Evolutionary conservation across 2,329 filamentous ascomycete species (phyloP), one percentile per base, ranked within the genome.

Genomic region (Claviceps citrina): DNA sequence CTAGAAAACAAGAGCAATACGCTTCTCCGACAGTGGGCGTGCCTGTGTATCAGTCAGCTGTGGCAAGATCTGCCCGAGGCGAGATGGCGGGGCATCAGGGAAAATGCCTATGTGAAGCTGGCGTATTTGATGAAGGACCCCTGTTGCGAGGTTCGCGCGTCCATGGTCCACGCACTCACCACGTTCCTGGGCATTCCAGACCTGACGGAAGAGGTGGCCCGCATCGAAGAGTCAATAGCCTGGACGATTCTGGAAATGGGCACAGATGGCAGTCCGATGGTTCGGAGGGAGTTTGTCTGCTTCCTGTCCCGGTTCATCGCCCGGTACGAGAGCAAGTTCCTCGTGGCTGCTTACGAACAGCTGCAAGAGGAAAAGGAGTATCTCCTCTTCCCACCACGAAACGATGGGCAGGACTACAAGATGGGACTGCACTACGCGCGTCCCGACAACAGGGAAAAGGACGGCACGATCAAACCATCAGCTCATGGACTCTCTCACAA

Each of bases 141-240:
- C 4, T 86, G 86, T 35, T 86, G 86, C 25, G 91, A 98, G 62
- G 91, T 98, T 19, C 77, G 91, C 47, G 84, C 89, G 2, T 84
- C 91, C 8, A 93, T 94, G 76, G 68, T 95, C 22, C 84, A 95
- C 57, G 89, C 91, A 24, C 75, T 96, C 64, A 93, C 86, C 0
- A 91, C 83, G 4, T 95, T 98, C 63, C 65, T 98, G 18, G 89
- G 89, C 20, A 95, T 96, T 39, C 84, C 85, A 0, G 87, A 95
- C 54, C 63, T 94, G 48, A 95, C 87, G 1, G 81, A 93, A 47
- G 85, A 94, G 58, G 84, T 94, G 35, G 84, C 83, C 7, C 78
- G 84, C 44, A 85, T 91, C 43, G 91, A 98, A 57, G 87, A 95
- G 59, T 81, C 79, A 0, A 78, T 98, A 49, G 86, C 91, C 3